Percentiles rank a stretch among this genome's conserved stretches.
Evolutionary conservation across 176 grass and related monocot species (phyloP).

Genomic region (Tuctoria greenei): DNA sequence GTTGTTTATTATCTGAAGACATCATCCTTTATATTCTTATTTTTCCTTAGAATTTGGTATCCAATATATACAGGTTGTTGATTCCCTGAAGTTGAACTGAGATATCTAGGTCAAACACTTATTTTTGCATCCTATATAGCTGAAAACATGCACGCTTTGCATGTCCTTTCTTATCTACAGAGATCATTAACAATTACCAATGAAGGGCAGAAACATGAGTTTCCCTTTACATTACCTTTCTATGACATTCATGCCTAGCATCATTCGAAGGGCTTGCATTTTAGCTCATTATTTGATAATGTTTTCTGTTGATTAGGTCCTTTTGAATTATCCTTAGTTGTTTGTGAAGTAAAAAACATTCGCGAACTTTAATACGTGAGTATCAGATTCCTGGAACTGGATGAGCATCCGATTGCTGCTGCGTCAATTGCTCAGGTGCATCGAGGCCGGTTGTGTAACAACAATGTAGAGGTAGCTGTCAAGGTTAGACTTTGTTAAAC

Average conservation of each 20-base stretch:
- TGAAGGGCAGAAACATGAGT: slow-evolving; percentile 5
- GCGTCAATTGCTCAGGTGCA: slow-evolving; percentile 99
- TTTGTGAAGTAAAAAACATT: slow-evolving; percentile 5
- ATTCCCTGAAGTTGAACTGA: background rate
- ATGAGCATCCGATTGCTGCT: slow-evolving; percentile 92
- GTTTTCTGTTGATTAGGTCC: slow-evolving; percentile 20
- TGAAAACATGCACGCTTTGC: background rate
- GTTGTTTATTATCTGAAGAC: background rate
- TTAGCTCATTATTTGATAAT: slow-evolving; percentile 16
- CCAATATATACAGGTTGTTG: background rate
- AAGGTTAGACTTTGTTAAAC: slow-evolving; percentile 65
- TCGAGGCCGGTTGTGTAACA: slow-evolving; percentile 65
- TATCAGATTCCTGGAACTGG: slow-evolving; percentile 85
- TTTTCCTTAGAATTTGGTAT: background rate
- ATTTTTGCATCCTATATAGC: background rate
- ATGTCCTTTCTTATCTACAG: background rate
- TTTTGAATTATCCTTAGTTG: slow-evolving; percentile 11
- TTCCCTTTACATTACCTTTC: background rate
- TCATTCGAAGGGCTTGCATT: background rate
- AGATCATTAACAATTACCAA: background rate
- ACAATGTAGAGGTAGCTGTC: slow-evolving; percentile 83
- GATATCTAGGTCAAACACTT: background rate
- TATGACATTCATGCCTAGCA: slow-evolving; percentile 9
- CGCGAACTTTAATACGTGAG: slow-evolving; percentile 41
- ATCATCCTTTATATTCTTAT: background rate